These are phyloP conservation scores for Aristolochia californica DNA, from an alignment of 164 flowering plant species.

Conservation along the genomic window DNA sequence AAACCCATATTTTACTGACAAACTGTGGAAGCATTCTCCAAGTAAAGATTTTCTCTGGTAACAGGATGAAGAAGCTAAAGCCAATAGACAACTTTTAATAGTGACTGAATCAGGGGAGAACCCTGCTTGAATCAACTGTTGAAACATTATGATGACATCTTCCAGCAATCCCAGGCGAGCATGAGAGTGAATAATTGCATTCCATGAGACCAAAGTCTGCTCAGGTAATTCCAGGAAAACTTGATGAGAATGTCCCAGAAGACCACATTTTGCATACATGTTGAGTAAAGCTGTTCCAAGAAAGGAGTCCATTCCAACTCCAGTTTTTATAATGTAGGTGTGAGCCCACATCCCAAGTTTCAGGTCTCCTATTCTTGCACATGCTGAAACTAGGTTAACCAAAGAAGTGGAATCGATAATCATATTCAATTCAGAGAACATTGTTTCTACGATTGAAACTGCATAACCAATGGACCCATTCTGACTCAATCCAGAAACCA, in stretches of 20 bases:
- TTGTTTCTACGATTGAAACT: conserved; percentile 3
- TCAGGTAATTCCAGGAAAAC: conserved; percentile 4
- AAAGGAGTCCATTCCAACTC: conserved; percentile 3
- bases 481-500: conserved; percentile 13
- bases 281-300: conserved; percentile 11
- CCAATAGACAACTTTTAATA: conserved; percentile 11
- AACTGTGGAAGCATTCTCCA: conserved; percentile 13
- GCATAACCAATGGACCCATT: conserved; percentile 4
- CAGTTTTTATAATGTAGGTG: conserved; percentile 4
- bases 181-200: conserved; percentile 11
- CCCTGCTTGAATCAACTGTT: conserved; percentile 7
- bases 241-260: neutral
- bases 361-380: conserved; percentile 1
- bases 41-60: neutral
- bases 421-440: conserved; percentile 5
- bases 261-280: conserved; percentile 13
- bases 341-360: conserved; percentile 11
- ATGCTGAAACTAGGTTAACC: conserved; percentile 6
- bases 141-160: conserved; percentile 5
- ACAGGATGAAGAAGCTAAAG: conserved; percentile 6
- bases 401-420: conserved; percentile 9
- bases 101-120: conserved; percentile 12
- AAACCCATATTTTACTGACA: conserved; percentile 9
- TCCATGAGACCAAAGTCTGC: conserved; percentile 13
- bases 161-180: conserved; percentile 11